These are phyloP conservation scores for Lagerstroemia speciosa DNA, from an alignment of 345 rosid species.

Conservation along the genomic window DNA sequence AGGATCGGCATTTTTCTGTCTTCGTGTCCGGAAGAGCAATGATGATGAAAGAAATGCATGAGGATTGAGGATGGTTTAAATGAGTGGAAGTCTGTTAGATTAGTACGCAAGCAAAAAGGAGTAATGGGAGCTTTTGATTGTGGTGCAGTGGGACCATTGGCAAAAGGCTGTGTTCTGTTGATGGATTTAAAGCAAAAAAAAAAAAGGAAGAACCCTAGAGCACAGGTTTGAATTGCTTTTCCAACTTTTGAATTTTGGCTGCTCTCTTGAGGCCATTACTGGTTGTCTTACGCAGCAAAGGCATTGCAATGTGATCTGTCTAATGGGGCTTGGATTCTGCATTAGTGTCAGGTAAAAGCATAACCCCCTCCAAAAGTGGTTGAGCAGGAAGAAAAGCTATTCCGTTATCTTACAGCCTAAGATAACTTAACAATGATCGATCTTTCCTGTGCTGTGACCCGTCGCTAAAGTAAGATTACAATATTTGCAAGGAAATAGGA, in stretches of 20 bases:
- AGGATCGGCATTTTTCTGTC: slow-evolving; percentile 26
- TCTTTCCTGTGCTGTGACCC: too few relatives aligned
- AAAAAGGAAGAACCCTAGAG: not conserved
- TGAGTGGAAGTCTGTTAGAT: slow-evolving; percentile 21
- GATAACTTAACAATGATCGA: not conserved
- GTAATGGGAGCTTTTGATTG: slow-evolving; percentile 31
- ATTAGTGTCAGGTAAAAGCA: not conserved
- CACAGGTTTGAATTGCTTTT: slow-evolving; percentile 6
- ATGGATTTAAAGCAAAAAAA: slow-evolving; percentile 25
- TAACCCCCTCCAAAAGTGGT: not conserved
- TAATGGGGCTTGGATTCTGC: not conserved
- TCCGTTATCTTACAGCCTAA: not conserved
- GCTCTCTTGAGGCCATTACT: not conserved
- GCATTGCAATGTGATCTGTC: too few relatives aligned
- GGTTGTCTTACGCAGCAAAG: not conserved
- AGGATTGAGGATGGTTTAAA: slow-evolving; percentile 19
- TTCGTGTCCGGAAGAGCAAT: slow-evolving; percentile 7
- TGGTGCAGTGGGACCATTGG: slow-evolving; percentile 35
- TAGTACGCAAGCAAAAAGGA: slow-evolving; percentile 14
- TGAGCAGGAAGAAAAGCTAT: not conserved
- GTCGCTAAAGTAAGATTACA: too few relatives aligned
- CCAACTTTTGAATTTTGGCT: slow-evolving; percentile 2
- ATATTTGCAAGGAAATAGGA: too few relatives aligned
- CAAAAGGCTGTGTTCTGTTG: slow-evolving; percentile 19
- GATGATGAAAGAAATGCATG: slow-evolving; percentile 10